A percentile compares a stretch with the other conserved stretches of the same genome.
Evolutionary conservation across 2,329 filamentous ascomycete species (phyloP).

Genomic region (Diaporthe destruens): DNA sequence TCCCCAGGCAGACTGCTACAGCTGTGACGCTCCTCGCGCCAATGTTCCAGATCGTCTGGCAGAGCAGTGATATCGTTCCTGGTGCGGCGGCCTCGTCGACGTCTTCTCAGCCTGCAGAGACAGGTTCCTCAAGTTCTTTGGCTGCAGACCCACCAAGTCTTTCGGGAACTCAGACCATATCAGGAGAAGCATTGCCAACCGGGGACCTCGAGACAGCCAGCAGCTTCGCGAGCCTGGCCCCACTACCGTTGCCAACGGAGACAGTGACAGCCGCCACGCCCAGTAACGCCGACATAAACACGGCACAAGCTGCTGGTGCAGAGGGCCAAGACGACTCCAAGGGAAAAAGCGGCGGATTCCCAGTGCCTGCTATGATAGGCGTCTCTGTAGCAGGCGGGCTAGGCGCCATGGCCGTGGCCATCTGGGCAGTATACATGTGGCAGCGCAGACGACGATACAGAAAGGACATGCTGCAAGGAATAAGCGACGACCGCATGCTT

Average conservation of each 20-base stretch:
- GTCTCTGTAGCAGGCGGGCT: slow-evolving; percentile 28
- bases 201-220: slow-evolving; percentile 21
- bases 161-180: slow-evolving; percentile 20
- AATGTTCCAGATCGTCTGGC: slow-evolving; percentile 34
- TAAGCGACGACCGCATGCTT: slow-evolving; percentile 34
- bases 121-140: neutral
- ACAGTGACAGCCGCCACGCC: slow-evolving; percentile 5
- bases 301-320: neutral
- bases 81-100: neutral
- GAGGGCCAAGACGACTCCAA: neutral
- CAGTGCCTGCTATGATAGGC: slow-evolving; percentile 22
- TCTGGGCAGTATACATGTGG: slow-evolving; percentile 32
- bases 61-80: neutral
- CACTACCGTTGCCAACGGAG: neutral
- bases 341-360: neutral
- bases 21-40: slow-evolving; percentile 30
- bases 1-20: slow-evolving; percentile 13
- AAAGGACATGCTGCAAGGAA: slow-evolving; percentile 31
- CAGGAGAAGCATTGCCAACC: neutral
- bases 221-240: neutral
- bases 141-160: neutral
- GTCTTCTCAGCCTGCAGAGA: slow-evolving; percentile 2
- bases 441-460: slow-evolving; percentile 17
- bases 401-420: slow-evolving; percentile 15
- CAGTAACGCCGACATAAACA: neutral